Base-by-base conservation (phyloP, 768 basidiomycete species). In the Tylopilus sp. region DNA sequence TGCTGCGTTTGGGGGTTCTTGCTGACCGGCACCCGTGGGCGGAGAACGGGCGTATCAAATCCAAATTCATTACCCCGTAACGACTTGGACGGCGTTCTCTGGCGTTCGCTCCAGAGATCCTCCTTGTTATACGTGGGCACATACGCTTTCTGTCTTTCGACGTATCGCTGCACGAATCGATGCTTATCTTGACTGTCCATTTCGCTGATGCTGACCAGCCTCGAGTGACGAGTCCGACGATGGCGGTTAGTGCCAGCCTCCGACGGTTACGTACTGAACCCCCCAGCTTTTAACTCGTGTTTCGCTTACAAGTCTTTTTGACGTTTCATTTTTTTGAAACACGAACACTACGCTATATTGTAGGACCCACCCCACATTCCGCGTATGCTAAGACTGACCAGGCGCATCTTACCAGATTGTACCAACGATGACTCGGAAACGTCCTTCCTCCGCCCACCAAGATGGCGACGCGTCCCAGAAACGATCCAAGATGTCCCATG, bases 21-120 rank as follows among this genome's bases (percentile, higher is more conserved):
- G n/a, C 48, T 29, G 44, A 63, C 65, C 26, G 51, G 55, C 12
- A 56, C 58, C 9, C 84, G 77, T 30, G 84, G 73, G 56, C 76
- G 79, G 33, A 85, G 71, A 29, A 84, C 65, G 17, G 84, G 84
- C 11, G 82, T 85, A 34, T 71, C 76, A 56, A 84, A 80, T 5
- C 75, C 76, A 55, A 71, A 68, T 17, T 60, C 67, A 12, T 60
- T 54, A 13, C 46, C 52, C 30, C 31, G 50, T 36, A 36, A 47
- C 4, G 21, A 22, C 38, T 52, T 55, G 34, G 53, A 17, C 8
- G 61, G 66, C 6, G 63, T 61, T 19, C 30, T 42, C 37, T 8
- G 30, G 50, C 41, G 25, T 31, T 59, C 47, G 49, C 55, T 49
- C 42, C 52, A 22, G 24, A 53, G 67, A 14, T 74, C 78, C 57